phyloP scores from a whole-genome alignment of 768 basidiomycete genomes.

The Infundibulicybe gibba region DNA sequence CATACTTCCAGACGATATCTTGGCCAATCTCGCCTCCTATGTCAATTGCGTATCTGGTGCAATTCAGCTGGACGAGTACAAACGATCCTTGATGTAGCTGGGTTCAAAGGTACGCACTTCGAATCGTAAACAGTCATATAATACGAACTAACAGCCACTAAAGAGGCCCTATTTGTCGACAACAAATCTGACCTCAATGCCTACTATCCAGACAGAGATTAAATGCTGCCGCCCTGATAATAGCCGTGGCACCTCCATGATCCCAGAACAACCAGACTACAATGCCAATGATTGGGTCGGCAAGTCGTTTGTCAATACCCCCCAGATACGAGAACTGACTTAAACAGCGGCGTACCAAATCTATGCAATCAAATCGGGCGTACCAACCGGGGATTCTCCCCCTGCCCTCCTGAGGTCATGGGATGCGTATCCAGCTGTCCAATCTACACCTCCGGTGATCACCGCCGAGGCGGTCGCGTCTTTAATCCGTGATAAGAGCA shows the following conservation, averaged over 20 bases:
- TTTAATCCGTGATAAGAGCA: constrained; percentile 20
- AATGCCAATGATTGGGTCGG: constrained; percentile 44
- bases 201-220: constrained; percentile 18
- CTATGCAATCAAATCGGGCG: constrained; percentile 34
- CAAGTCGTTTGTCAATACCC: constrained; percentile 15
- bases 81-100: constrained; percentile 30
- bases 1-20: constrained; percentile 37
- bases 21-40: constrained; percentile 35
- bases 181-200: constrained; percentile 37
- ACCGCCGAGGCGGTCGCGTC: constrained; percentile 33
- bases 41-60: constrained; percentile 47
- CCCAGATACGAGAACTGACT: background rate
- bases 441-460: constrained; percentile 26
- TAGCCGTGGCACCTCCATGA: too few relatives aligned
- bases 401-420: constrained; percentile 43
- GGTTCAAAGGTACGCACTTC: constrained; percentile 35
- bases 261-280: constrained; percentile 12
- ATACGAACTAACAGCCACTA: background rate
- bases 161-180: constrained; percentile 38
- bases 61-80: constrained; percentile 34
- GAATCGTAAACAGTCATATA: background rate
- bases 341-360: constrained; percentile 42
- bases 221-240: background rate
- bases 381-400: constrained; percentile 6
- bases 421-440: constrained; percentile 46